Conservation (phyloP, 371 early-diverging fungal species). For the Parasitella parasitica region DNA sequence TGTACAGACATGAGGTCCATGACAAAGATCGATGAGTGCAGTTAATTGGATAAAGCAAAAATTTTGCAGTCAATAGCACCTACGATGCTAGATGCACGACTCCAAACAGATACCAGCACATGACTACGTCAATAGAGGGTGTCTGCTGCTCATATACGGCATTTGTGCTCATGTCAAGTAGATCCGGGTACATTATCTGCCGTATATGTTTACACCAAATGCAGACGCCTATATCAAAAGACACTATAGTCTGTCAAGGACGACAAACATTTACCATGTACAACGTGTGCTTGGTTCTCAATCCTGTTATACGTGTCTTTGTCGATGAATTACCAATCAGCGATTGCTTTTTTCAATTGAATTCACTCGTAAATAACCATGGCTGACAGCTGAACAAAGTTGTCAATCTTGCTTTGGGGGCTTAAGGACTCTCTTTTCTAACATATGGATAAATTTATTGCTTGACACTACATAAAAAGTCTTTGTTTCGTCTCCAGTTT, state of each 20-base stretch:
- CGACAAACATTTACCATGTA: constrained; percentile 33
- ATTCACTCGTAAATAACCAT: constrained; percentile 54
- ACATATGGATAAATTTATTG: constrained; percentile 17
- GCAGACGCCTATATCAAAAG: constrained; percentile 56
- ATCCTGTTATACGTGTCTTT: constrained; percentile 24
- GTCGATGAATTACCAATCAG: neutral
- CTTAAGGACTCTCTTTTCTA: too few relatives aligned
- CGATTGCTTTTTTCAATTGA: neutral
- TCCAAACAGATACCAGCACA: constrained; percentile 26
- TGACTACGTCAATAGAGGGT: neutral
- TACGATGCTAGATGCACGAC: constrained; percentile 39
- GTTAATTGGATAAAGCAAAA: constrained; percentile 55
- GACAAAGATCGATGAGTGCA: constrained; percentile 45
- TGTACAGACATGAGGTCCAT: neutral
- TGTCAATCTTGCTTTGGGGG: constrained; percentile 56
- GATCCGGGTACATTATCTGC: constrained; percentile 29
- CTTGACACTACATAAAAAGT: constrained; percentile 53
- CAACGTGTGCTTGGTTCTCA: constrained; percentile 52
- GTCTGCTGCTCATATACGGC: neutral
- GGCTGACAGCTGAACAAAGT: constrained; percentile 52
- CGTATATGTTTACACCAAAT: constrained; percentile 41
- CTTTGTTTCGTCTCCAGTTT: constrained; percentile 48
- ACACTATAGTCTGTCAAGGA: constrained; percentile 42
- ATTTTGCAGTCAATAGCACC: constrained; percentile 45
- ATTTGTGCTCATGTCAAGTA: neutral